Evolutionary conservation across 495 filamentous ascomycete species (phyloP).

Genomic region (Xylaria acuta): DNA sequence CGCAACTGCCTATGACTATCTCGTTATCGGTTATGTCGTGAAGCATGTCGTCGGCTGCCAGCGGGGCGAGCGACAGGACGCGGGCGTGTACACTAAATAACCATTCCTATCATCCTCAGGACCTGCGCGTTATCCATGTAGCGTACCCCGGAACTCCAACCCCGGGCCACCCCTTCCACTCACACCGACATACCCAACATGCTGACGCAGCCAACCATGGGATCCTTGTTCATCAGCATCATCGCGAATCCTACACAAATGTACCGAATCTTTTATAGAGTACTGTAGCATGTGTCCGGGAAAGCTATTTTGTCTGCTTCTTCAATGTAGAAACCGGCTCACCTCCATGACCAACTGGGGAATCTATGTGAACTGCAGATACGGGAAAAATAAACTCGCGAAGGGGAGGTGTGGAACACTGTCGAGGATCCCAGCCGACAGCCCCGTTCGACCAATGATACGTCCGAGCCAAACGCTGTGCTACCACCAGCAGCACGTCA

Average conservation of each 20-base stretch:
- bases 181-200: background rate
- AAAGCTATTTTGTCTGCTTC: background rate
- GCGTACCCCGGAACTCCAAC: background rate
- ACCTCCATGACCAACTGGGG: background rate
- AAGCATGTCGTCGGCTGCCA: background rate
- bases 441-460: background rate
- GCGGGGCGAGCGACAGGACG: background rate
- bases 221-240: background rate
- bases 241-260: background rate
- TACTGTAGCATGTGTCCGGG: background rate
- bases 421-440: background rate
- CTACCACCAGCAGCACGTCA: background rate
- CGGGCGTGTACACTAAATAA: background rate
- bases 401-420: background rate
- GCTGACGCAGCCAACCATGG: constrained; percentile 9
- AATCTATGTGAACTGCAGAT: background rate
- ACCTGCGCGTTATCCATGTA: background rate
- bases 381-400: background rate
- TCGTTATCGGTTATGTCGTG: background rate
- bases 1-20: background rate
- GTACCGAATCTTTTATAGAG: too few relatives aligned
- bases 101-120: background rate
- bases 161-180: background rate
- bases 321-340: background rate
- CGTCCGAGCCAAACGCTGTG: background rate